These are phyloP conservation scores for Paratinospora sagittata DNA, from an alignment of 164 flowering plant genomes.

Conservation along the genomic window DNA sequence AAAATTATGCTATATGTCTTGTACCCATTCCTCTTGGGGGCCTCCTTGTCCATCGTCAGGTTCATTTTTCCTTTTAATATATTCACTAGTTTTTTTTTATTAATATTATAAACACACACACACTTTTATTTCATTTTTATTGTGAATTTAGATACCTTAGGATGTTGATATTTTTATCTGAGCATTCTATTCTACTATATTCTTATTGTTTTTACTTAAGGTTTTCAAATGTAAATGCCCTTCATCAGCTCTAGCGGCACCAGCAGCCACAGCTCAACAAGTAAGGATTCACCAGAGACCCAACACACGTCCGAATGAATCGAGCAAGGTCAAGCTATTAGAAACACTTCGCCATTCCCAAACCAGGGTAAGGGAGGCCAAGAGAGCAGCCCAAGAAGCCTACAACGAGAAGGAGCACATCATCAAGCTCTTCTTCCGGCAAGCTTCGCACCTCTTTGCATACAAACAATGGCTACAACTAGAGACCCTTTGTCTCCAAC, in stretches of 20 bases:
- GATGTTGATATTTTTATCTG: too few species aligned
- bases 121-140: too few species aligned
- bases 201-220: too few species aligned
- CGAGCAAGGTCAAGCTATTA: slow-evolving; percentile 57
- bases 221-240: too few species aligned
- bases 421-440: slow-evolving; percentile 68
- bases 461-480: slow-evolving; percentile 81
- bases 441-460: slow-evolving; percentile 86
- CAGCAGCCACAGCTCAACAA: slow-evolving; percentile 7
- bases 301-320: slow-evolving; percentile 22
- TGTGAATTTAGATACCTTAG: too few species aligned
- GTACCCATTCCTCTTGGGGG: too few species aligned
- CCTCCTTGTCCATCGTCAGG: too few species aligned
- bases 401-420: slow-evolving; percentile 73
- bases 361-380: slow-evolving; percentile 94
- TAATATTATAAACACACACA: too few species aligned
- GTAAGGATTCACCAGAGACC: slow-evolving; percentile 16
- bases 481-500: slow-evolving; percentile 44
- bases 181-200: too few species aligned
- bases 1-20: too few species aligned
- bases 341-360: slow-evolving; percentile 91
- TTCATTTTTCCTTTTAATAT: too few species aligned
- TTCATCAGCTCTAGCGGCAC: slow-evolving; percentile 10
- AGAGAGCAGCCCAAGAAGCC: slow-evolving; percentile 67
- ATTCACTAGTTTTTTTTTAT: too few species aligned